Evolutionary conservation across 176 grass and related monocot genomes (phyloP), one percentile per base, ranked within the genome.

Genomic region (Zea luxurians): DNA sequence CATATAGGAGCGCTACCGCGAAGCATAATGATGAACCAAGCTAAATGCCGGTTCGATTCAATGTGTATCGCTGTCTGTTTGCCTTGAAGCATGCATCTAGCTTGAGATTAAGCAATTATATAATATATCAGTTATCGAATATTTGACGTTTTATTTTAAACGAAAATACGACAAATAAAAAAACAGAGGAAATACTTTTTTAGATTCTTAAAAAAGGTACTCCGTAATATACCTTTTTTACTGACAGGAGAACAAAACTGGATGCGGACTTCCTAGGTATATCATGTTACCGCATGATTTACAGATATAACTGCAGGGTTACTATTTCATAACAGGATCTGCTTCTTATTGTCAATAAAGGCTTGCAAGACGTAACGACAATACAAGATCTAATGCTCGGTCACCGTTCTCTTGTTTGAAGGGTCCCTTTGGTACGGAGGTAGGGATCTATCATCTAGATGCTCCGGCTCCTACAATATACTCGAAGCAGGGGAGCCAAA

Each of bases 41-140:
- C 9, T 47, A 38, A 13, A 63, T 63, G 70, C 27, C 16, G 81
- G 80, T 80, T 84, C 76, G 53, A 63, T 63, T 57, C 63, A 80
- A 80, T 58, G 81, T 80, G 46, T 76, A 34, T 48, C 53, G 2
- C 76, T 48, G 81, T 84, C 70, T 55, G 70, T 45, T 80, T 27
- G 55, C 54, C 46, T 75, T 76, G 69, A 75, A 75, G 47, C 47
- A 75, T 11, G 70, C 64, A 55, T 66, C 70, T 70, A 57, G 37
- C 62, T 74, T 27, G 27, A 83, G 27, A 54, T 54, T 40, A 63
- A 71, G 57, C 61, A 15, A 53, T 10, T 61, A 21, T 54, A n/a
- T n/a, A n/a, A n/a, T n/a, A n/a, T n/a, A n/a, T n/a, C n/a, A n/a
- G n/a, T n/a, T n/a, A n/a, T n/a, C n/a, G n/a, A n/a, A 13, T 69